phyloP scores from a whole-genome alignment of 345 rosid genomes.

The Hibiscus syriacus region DNA sequence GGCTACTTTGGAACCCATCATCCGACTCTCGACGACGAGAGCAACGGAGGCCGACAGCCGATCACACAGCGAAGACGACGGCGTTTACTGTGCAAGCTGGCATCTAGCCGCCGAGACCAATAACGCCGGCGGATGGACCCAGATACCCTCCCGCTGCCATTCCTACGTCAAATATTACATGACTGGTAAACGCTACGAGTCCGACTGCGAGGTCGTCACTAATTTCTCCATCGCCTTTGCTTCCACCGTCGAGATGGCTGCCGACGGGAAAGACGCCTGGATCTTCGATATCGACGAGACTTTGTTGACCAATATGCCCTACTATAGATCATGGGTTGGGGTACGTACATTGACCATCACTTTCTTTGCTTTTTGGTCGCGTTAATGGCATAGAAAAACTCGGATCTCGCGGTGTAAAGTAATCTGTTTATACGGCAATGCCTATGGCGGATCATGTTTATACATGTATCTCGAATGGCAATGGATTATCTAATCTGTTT shows the following conservation, averaged over 20 bases:
- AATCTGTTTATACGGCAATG: neutral
- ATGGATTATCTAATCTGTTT: neutral
- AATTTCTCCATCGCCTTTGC: conserved; percentile 50
- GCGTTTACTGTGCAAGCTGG: conserved; percentile 70
- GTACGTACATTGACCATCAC: conserved; percentile 37
- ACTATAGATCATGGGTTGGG: conserved; percentile 63
- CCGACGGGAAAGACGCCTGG: conserved; percentile 80
- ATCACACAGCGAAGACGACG: conserved; percentile 13
- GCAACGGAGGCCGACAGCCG: neutral
- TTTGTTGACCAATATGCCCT: conserved; percentile 62
- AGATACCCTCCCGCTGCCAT: conserved; percentile 42
- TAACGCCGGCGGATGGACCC: conserved; percentile 61
- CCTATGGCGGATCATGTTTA: neutral
- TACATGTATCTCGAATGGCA: no score
- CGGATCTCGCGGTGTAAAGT: no score
- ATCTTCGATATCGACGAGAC: conserved; percentile 90
- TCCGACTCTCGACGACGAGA: conserved; percentile 33
- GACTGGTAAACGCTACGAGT: no score
- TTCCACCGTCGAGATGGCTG: conserved; percentile 22
- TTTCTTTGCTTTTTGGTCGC: conserved; percentile 11
- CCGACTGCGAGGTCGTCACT: no score
- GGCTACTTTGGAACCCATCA: conserved; percentile 28
- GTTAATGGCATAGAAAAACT: no score
- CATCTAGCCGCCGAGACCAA: no score
- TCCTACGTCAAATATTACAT: no score